These are phyloP conservation scores for Starmerella roubikii DNA, from an alignment of 805 yeast genomes.

Conservation along the genomic window DNA sequence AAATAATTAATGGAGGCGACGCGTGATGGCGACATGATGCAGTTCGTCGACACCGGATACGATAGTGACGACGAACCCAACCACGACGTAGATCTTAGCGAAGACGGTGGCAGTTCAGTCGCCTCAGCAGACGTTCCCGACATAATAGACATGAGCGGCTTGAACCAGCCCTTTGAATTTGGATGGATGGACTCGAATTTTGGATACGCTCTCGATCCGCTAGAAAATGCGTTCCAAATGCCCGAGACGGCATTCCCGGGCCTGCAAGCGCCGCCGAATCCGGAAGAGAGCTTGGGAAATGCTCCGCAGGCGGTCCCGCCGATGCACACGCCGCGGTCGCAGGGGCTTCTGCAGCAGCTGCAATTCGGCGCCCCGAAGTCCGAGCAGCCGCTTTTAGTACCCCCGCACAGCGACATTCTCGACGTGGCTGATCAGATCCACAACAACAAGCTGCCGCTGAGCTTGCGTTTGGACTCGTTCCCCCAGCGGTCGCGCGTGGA, in stretches of 20 bases:
- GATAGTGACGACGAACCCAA: slow-evolving; percentile 9
- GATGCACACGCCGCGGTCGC: slow-evolving; percentile 3
- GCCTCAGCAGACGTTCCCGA: slow-evolving; percentile 13
- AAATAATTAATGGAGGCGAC: not conserved
- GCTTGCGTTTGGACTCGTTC: slow-evolving; percentile 36
- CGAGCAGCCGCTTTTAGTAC: slow-evolving; percentile 5
- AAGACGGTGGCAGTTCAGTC: slow-evolving; percentile 17
- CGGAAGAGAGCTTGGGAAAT: too few relatives aligned
- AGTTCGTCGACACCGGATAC: slow-evolving; percentile 9
- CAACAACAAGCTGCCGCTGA: slow-evolving; percentile 11
- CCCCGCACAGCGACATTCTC: slow-evolving; percentile 9
- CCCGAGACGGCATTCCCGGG: too few relatives aligned
- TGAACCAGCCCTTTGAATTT: not conserved
- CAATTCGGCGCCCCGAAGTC: slow-evolving; percentile 16
- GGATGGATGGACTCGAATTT: slow-evolving; percentile 1
- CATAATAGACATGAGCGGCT: slow-evolving; percentile 1
- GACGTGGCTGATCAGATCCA: slow-evolving; percentile 6
- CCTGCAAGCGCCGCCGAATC: too few relatives aligned
- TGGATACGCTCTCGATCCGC: too few relatives aligned
- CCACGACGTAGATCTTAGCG: slow-evolving; percentile 16
- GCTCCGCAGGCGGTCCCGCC: too few relatives aligned
- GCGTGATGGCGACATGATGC: slow-evolving; percentile 13
- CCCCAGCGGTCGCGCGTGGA: slow-evolving; percentile 85
- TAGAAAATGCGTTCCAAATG: too few relatives aligned
- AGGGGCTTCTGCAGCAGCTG: slow-evolving; percentile 14